Evolutionary conservation across 768 basidiomycete species (phyloP), one percentile per base, ranked within the genome.

Genomic region (Rhodotorula babjevae): DNA sequence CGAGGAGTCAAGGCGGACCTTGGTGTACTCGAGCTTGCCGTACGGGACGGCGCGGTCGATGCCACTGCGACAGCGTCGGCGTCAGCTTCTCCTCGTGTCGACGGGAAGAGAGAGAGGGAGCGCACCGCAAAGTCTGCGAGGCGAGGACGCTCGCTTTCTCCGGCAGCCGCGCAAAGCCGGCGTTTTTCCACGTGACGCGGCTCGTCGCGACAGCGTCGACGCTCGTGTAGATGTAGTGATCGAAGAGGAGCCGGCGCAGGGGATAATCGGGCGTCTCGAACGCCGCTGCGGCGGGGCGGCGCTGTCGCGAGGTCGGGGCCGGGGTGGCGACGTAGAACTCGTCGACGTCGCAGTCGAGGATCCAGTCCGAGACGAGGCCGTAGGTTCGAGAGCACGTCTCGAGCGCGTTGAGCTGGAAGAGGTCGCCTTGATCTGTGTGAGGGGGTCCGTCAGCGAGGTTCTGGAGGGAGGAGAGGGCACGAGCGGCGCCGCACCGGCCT

Each of bases 341-440:
- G 65, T 71, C 69, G 64, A 71, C 27, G 60, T 71, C 69, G 64
- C n/a, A n/a, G 25, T 71, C 64, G 55, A 59, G 52, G 18, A 71
- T 25, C 69, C 69, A 71, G 50, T 71, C 61, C 16, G 57, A 50
- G 19, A 12, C 7, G 8, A 23, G 15, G 23, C 57, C 47, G n/a
- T 49, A 63, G 18, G 33, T 46, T 23, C 53, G 62, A 25, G 61
- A 69, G 55, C 61, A 62, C 23, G 63, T 62, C 49, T 56, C 44
- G 40, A 63, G 58, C 21, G 68, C 56, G 55, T 53, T 53, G 31
- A 36, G 9, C 56, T 65, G 65, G 47, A 63, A 62, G 31, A 63
- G 27, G 6, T n/a, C 36, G 60, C 29, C 64, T 29, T 61, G 58
- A 18, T 71, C 65, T 50, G 52, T 11, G 18, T 1, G 31, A 19